phyloP scores from a whole-genome alignment of 768 basidiomycete species.

The Rubroboletus satanas region DNA sequence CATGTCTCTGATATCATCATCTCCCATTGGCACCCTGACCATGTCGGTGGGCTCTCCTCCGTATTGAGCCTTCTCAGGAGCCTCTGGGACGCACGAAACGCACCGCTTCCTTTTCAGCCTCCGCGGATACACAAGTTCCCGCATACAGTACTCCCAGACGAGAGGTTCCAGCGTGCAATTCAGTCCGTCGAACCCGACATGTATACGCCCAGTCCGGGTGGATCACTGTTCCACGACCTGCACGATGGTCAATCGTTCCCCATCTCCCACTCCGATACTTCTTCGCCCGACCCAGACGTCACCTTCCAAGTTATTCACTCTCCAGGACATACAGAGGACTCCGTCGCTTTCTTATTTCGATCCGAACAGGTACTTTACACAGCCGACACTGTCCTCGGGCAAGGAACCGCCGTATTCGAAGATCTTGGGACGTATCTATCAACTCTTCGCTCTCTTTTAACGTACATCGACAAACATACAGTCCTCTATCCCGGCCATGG shows the following conservation, averaged over 20 bases:
- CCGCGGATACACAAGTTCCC: conserved; percentile 78
- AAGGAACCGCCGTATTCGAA: conserved; percentile 87
- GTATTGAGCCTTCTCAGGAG: conserved; percentile 63
- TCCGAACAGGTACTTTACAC: conserved; percentile 79
- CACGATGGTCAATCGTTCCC: conserved; percentile 50
- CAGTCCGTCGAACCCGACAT: conserved; percentile 38
- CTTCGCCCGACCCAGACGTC: conserved; percentile 1
- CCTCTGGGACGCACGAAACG: conserved; percentile 56
- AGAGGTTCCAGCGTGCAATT: conserved; percentile 35
- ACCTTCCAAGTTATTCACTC: conserved; percentile 69
- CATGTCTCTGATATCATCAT: conserved; percentile 86
- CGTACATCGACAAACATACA: conserved; percentile 39
- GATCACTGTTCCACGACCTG: conserved; percentile 54
- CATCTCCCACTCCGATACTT: conserved; percentile 19
- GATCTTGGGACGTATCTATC: conserved; percentile 69
- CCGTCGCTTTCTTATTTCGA: conserved; percentile 67
- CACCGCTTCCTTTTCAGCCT: conserved; percentile 48
- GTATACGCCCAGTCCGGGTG: conserved; percentile 43
- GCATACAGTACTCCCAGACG: conserved; percentile 28
- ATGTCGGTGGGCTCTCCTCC: conserved; percentile 68
- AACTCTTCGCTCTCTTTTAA: conserved; percentile 58
- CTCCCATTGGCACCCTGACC: conserved; percentile 89
- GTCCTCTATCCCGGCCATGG: conserved; percentile 89
- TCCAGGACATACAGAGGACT: conserved; percentile 90
- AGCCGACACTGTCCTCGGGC: conserved; percentile 86